These are phyloP conservation scores for Magnaporthales sp. DNA, from an alignment of 2,329 filamentous ascomycete genomes.

Conservation along the genomic window DNA sequence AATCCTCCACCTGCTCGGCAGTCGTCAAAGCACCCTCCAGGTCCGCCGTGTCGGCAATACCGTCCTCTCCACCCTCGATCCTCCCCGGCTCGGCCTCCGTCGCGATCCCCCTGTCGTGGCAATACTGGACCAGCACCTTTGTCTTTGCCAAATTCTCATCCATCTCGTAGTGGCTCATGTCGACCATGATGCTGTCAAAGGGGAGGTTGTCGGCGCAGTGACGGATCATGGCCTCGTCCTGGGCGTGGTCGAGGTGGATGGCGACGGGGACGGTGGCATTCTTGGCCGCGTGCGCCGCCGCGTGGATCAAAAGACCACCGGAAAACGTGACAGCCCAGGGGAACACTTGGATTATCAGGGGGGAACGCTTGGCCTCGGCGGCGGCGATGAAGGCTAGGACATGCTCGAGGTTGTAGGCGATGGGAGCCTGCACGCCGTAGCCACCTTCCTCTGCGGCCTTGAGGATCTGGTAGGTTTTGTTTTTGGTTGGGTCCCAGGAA, in stretches of 20 bases:
- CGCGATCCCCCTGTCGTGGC: constrained; percentile 53
- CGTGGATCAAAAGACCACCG: constrained; percentile 43
- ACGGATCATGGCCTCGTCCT: constrained; percentile 53
- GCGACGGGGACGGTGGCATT: constrained; percentile 49
- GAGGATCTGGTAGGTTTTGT: constrained; percentile 33
- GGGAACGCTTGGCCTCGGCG: constrained; percentile 22
- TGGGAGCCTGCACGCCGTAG: constrained; percentile 50
- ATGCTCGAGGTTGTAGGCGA: constrained; percentile 37
- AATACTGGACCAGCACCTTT: constrained; percentile 51
- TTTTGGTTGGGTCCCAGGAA: constrained; percentile 24
- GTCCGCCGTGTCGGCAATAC: constrained; percentile 52
- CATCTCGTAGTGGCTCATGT: constrained; percentile 63
- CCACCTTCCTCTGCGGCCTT: constrained; percentile 36
- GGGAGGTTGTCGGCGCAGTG: constrained; percentile 45
- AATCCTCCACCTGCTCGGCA: constrained; percentile 59
- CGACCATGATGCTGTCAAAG: constrained; percentile 67
- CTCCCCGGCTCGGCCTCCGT: constrained; percentile 62
- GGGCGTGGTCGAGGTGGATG: constrained; percentile 59
- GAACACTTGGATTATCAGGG: constrained; percentile 65
- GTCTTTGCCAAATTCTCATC: constrained; percentile 57
- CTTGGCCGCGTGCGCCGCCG: constrained; percentile 46
- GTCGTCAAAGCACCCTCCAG: constrained; percentile 49
- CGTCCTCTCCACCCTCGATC: constrained; percentile 54
- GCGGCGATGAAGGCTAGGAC: constrained; percentile 25
- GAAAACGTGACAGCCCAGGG: constrained; percentile 66